Evolutionary conservation across 1,284 basidiomycete genomes (phyloP).

Genomic region (Puccinia novopanici): DNA sequence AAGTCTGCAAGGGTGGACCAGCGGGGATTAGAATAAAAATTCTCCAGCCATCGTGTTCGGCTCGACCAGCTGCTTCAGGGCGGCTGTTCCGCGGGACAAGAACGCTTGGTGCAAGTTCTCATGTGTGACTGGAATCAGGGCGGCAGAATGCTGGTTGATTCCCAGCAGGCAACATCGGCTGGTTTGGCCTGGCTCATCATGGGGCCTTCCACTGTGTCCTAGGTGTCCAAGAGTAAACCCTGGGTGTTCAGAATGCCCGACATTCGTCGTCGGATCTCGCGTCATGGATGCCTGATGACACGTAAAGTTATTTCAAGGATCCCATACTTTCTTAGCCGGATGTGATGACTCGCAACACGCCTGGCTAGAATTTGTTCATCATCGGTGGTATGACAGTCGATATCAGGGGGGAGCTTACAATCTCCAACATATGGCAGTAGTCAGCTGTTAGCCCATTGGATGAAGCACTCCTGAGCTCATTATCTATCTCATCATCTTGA

Average conservation of each 20-base stretch:
- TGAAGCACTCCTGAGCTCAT: slow-evolving; percentile 13
- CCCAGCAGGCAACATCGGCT: too few species aligned
- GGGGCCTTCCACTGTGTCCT: too few species aligned
- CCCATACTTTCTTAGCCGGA: slow-evolving; percentile 13
- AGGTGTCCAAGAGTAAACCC: too few species aligned
- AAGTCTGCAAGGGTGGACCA: too few species aligned
- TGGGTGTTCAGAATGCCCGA: too few species aligned
- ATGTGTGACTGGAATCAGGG: background rate
- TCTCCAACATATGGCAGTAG: background rate
- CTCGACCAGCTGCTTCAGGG: too few species aligned
- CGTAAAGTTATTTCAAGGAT: too few species aligned
- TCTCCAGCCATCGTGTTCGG: background rate
- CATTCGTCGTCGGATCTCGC: too few species aligned
- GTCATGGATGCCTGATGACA: too few species aligned
- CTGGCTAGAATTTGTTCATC: slow-evolving; percentile 24
- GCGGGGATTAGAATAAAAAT: background rate
- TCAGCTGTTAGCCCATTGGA: background rate
- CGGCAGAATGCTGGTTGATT: background rate
- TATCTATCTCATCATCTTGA: slow-evolving; percentile 45
- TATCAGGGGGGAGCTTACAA: slow-evolving; percentile 45
- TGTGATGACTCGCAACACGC: slow-evolving; percentile 32
- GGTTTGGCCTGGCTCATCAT: background rate
- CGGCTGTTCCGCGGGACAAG: too few species aligned
- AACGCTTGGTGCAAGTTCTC: background rate
- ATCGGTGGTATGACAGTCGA: slow-evolving; percentile 42